Percentiles rank a stretch among this genome's conserved stretches.
Evolutionary conservation across 2,329 filamentous ascomycete species (phyloP).

Genomic region (Tolypocladium paradoxum): DNA sequence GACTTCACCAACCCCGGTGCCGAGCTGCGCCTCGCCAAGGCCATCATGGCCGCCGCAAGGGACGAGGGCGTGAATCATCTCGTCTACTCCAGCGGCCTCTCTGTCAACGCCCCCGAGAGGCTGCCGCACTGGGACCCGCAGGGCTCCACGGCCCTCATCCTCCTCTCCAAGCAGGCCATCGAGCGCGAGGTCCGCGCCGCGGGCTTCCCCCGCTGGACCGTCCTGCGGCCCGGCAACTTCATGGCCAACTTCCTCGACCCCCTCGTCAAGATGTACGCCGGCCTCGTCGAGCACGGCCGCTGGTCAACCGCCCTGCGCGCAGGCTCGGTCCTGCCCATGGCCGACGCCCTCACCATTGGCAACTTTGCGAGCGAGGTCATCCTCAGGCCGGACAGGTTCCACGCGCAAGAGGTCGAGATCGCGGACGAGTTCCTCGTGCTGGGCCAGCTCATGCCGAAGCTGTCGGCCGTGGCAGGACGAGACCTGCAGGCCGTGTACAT

Average conservation of each 20-base stretch:
- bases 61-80: constrained; percentile 25
- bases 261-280: constrained; percentile 26
- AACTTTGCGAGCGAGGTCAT: constrained; percentile 32
- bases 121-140: constrained; percentile 15
- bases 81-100: constrained; percentile 24
- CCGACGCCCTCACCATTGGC: constrained; percentile 37
- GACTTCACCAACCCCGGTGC: constrained; percentile 17
- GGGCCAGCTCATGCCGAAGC: constrained; percentile 22
- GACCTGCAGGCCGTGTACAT: constrained; percentile 26
- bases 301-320: constrained; percentile 24
- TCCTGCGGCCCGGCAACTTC: constrained; percentile 39
- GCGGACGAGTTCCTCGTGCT: constrained; percentile 27
- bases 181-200: constrained; percentile 25
- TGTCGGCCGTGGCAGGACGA: constrained; percentile 23
- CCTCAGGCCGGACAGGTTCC: constrained; percentile 27
- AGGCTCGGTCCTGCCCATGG: constrained; percentile 27
- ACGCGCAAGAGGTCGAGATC: constrained; percentile 26
- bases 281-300: constrained; percentile 24
- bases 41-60: constrained; percentile 24
- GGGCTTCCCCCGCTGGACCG: constrained; percentile 32
- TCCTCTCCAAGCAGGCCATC: constrained; percentile 29
- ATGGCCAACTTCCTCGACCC: constrained; percentile 38
- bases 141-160: constrained; percentile 15
- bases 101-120: constrained; percentile 16
- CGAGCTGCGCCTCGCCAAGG: constrained; percentile 18